Conservation (phyloP, 1,139 yeast genomes). For the Geotrichum cucujoidarum region DNA sequence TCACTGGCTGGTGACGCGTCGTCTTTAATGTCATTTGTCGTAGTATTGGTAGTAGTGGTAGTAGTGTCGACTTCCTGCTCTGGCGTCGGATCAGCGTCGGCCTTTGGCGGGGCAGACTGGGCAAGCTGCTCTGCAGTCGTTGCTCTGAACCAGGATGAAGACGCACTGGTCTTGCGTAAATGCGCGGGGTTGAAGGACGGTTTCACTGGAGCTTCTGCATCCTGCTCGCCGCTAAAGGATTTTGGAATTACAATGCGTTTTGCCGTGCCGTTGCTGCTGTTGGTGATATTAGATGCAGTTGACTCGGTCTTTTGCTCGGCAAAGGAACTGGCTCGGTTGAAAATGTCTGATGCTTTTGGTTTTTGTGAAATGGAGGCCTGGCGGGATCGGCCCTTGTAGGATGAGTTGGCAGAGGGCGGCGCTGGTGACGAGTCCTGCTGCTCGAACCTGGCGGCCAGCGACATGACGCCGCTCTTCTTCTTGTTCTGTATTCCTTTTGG, state of each 20-base stretch:
- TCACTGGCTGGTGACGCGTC: too few species aligned
- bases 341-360: too few species aligned
- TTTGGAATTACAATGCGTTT: slow-evolving; percentile 1
- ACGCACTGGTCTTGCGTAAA: neutral
- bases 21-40: too few species aligned
- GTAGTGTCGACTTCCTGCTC: too few species aligned
- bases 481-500: too few species aligned
- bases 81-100: too few species aligned
- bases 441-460: slow-evolving; percentile 15
- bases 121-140: neutral
- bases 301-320: neutral
- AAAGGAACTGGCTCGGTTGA: neutral
- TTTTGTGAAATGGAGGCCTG: neutral
- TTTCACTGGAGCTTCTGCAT: neutral
- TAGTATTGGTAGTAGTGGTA: too few species aligned
- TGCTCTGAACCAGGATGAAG: neutral
- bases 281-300: neutral
- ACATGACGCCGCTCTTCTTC: slow-evolving; percentile 13
- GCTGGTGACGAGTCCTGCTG: slow-evolving; percentile 11
- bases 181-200: neutral
- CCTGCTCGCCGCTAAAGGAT: neutral
- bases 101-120: neutral
- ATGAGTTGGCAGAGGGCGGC: neutral
- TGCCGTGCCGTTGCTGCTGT: neutral
- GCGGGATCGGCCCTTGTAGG: slow-evolving; percentile 2